These are phyloP conservation scores for Aureobasidium melanogenum DNA, from an alignment of 2,329 filamentous ascomycete species.

Conservation along the genomic window DNA sequence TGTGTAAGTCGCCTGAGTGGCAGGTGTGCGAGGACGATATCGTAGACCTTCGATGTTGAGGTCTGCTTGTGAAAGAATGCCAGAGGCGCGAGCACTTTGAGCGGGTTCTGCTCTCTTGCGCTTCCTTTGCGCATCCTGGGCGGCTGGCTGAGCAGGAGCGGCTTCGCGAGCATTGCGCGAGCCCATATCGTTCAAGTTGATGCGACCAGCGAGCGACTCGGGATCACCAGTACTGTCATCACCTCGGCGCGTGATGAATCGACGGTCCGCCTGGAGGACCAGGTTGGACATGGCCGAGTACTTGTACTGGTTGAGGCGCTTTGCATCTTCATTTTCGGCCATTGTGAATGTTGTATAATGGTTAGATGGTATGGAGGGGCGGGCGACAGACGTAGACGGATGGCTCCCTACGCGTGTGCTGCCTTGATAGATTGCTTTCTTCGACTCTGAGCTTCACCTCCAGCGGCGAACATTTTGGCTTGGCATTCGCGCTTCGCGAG, in stretches of 20 bases:
- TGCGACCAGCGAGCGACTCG: constrained; percentile 87
- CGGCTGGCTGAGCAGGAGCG: constrained; percentile 56
- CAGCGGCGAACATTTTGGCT: not conserved
- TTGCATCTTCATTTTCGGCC: constrained; percentile 25
- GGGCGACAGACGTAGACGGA: constrained; percentile 13
- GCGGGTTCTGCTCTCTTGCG: constrained; percentile 66
- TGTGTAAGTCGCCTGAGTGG: constrained; percentile 88
- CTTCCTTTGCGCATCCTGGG: constrained; percentile 64
- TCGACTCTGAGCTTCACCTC: not conserved
- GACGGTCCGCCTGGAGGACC: constrained; percentile 98
- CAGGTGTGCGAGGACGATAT: constrained; percentile 84
- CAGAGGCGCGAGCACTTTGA: constrained; percentile 57
- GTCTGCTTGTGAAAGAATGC: constrained; percentile 76
- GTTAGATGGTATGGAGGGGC: not conserved
- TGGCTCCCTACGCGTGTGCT: constrained; percentile 11
- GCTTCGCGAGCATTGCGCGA: constrained; percentile 69
- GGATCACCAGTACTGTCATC: constrained; percentile 96
- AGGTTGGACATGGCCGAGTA: constrained; percentile 81
- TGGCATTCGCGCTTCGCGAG: not conserved
- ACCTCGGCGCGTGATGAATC: constrained; percentile 83
- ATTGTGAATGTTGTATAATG: constrained; percentile 16
- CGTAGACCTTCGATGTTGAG: constrained; percentile 82
- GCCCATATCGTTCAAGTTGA: constrained; percentile 94
- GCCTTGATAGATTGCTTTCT: constrained; percentile 3
- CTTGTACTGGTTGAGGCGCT: constrained; percentile 30